Conservation (phyloP, 305 asterid species). For the Fraxinus dipetala region DNA sequence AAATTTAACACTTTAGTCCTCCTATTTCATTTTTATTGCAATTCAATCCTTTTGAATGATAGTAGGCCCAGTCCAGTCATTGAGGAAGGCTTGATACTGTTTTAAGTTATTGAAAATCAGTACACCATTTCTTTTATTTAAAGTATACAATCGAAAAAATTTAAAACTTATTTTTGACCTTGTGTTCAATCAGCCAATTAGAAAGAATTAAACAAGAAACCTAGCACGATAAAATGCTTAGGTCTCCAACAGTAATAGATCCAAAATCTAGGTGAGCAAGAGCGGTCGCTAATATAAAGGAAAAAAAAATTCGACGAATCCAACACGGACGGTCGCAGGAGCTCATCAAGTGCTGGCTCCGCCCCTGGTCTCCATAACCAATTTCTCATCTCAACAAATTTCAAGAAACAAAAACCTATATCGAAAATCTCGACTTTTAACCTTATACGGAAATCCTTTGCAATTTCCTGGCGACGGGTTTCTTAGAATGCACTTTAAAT, state of each 20-base stretch:
- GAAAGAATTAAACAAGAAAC: not conserved
- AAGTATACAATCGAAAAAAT: not conserved
- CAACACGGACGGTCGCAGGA: not conserved
- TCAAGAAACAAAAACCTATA: constrained; percentile 34
- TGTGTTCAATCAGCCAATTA: constrained; percentile 11
- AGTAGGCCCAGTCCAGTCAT: not conserved
- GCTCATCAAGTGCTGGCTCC: not conserved
- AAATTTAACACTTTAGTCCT: not conserved
- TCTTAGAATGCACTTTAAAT: constrained; percentile 25
- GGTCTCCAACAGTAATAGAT: not conserved
- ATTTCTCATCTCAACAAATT: constrained; percentile 35
- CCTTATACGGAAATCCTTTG: constrained; percentile 28
- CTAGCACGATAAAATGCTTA: constrained; percentile 21
- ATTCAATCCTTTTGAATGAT: not conserved
- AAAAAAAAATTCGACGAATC: too few species aligned
- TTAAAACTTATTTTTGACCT: not conserved
- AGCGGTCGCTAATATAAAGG: not conserved
- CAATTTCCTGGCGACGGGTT: constrained; percentile 9
- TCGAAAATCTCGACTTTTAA: constrained; percentile 32
- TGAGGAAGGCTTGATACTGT: not conserved
- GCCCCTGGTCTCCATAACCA: constrained; percentile 9
- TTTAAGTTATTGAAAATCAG: not conserved
- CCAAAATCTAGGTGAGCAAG: not conserved
- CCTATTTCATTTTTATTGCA: not conserved
- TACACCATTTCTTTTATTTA: not conserved